These are phyloP conservation scores for Plantago coronopus DNA, from an alignment of 305 asterid genomes.

Conservation along the genomic window DNA sequence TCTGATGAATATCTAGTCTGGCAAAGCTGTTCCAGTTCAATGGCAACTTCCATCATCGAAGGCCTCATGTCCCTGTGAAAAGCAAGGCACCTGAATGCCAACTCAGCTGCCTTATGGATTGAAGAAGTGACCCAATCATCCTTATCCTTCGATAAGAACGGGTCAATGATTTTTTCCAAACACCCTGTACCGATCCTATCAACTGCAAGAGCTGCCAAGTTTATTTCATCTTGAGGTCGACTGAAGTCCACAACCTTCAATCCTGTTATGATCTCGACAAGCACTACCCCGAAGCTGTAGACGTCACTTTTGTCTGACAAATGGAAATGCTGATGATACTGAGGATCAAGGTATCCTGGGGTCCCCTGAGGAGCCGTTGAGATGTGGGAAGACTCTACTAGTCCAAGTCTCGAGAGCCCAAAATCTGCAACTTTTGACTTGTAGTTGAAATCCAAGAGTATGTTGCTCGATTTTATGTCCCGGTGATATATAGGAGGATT, in stretches of 20 bases:
- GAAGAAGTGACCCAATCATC: slow-evolving; percentile 39
- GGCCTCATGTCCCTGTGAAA: slow-evolving; percentile 64
- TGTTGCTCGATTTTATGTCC: slow-evolving; percentile 59
- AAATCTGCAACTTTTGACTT: slow-evolving; percentile 57
- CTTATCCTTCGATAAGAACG: slow-evolving; percentile 24
- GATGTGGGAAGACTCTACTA: slow-evolving; percentile 42
- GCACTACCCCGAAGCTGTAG: slow-evolving; percentile 58
- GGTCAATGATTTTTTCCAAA: slow-evolving; percentile 47
- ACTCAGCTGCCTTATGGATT: slow-evolving; percentile 42
- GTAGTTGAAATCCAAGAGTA: slow-evolving; percentile 42
- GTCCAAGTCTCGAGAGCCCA: slow-evolving; percentile 48
- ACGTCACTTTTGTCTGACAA: slow-evolving; percentile 61
- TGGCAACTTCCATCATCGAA: slow-evolving; percentile 55
- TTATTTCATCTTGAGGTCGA: slow-evolving; percentile 41
- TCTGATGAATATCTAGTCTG: slow-evolving; percentile 29
- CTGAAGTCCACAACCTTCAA: slow-evolving; percentile 49
- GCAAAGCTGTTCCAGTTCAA: slow-evolving; percentile 48
- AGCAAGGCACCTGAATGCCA: slow-evolving; percentile 59
- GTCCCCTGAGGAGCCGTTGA: slow-evolving; percentile 67
- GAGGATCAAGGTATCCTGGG: slow-evolving; percentile 58
- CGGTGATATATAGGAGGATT: slow-evolving; percentile 60
- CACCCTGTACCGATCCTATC: slow-evolving; percentile 49
- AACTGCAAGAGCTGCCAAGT: slow-evolving; percentile 44
- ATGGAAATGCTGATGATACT: slow-evolving; percentile 55
- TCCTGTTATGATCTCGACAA: slow-evolving; percentile 49